Conservation (phyloP, 1,284 basidiomycete genomes). For the Entoloma clypeatum region DNA sequence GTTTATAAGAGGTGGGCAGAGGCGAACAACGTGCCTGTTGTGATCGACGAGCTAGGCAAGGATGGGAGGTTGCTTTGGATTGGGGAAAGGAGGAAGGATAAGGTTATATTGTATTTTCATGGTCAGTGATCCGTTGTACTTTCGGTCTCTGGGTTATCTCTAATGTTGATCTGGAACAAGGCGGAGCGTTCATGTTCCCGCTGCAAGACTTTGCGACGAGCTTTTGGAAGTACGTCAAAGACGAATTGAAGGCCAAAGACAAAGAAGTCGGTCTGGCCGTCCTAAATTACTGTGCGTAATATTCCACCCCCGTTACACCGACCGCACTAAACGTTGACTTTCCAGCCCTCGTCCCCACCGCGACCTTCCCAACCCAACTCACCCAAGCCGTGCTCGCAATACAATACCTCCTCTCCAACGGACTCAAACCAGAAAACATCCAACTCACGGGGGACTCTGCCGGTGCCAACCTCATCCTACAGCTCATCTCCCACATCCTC, state of each 20-base stretch:
- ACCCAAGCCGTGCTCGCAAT: slow-evolving; percentile 31
- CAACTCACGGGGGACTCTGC: slow-evolving; percentile 52
- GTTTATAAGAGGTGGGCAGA: slow-evolving; percentile 28
- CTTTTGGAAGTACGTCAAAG: slow-evolving; percentile 29
- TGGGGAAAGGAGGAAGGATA: slow-evolving; percentile 32
- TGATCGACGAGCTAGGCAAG: slow-evolving; percentile 28
- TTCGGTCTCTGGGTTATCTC: no score
- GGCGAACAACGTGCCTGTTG: slow-evolving; percentile 17
- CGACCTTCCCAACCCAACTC: slow-evolving; percentile 35
- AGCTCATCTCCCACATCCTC: slow-evolving; percentile 36
- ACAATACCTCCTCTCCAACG: slow-evolving; percentile 31
- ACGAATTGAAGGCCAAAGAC: slow-evolving; percentile 23
- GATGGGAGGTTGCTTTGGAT: slow-evolving; percentile 35
- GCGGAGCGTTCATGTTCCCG: slow-evolving; percentile 32
- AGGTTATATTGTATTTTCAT: slow-evolving; percentile 36
- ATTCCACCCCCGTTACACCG: background rate
- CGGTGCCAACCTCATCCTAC: slow-evolving; percentile 42
- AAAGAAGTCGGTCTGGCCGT: slow-evolving; percentile 29
- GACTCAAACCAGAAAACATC: slow-evolving; percentile 44
- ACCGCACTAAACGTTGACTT: no score
- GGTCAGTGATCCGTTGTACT: no score
- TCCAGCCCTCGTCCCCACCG: slow-evolving; percentile 25
- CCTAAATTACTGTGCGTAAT: slow-evolving; percentile 30
- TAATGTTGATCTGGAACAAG: no score
- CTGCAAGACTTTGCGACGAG: slow-evolving; percentile 19